Conservation (phyloP, 768 basidiomycete species). For the Rhodotorula diobovata region DNA sequence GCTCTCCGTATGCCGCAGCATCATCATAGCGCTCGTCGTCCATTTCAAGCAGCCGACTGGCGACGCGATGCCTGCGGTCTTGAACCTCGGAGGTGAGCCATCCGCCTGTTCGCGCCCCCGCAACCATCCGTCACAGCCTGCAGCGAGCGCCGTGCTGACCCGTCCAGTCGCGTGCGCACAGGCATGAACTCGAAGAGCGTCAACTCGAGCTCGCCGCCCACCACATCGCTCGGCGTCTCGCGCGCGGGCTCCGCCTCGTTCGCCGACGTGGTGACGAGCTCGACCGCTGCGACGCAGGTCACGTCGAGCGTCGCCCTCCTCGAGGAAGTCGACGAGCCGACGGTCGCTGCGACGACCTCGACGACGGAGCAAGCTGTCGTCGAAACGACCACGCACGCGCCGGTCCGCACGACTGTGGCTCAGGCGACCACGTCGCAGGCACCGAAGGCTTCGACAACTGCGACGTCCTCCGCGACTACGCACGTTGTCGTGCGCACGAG, state of each 20-base stretch:
- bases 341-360: background rate
- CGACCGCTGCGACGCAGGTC: too few species aligned
- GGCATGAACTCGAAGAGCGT: background rate
- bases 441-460: too few species aligned
- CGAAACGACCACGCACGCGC: background rate
- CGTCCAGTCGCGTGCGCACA: background rate
- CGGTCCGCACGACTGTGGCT: too few species aligned
- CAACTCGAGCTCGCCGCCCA: too few species aligned
- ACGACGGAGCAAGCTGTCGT: background rate
- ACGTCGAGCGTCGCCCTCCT: background rate
- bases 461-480: too few species aligned
- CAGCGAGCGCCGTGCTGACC: too few species aligned
- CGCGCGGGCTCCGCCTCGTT: too few species aligned
- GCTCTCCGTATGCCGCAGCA: background rate
- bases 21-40: slow-evolving; percentile 2
- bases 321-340: too few species aligned
- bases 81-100: slow-evolving; percentile 4
- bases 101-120: background rate
- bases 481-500: too few species aligned
- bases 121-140: too few species aligned
- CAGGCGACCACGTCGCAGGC: too few species aligned
- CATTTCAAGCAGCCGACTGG: slow-evolving; percentile 2
- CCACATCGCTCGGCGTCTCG: background rate
- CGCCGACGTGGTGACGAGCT: background rate
- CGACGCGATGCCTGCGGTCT: background rate